Evolutionary conservation across 306 rosid species (phyloP), one percentile per base, ranked within the genome.

Genomic region (Inga leiocalycina): DNA sequence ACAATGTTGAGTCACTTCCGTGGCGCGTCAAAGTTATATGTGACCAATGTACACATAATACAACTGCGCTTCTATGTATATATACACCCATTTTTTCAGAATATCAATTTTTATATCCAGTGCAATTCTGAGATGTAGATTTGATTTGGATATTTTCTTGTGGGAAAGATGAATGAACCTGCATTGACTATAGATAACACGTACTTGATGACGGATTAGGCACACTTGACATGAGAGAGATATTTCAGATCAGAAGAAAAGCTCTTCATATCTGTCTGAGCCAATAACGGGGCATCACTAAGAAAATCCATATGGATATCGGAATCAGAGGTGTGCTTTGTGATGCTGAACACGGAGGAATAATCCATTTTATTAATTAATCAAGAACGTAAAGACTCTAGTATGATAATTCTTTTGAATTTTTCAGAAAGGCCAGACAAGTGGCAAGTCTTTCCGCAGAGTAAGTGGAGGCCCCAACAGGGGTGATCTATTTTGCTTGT

Each of bases 391-490:
- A 7, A 52, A 10, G 51, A 77, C 32, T 85, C 64, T 74, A 46
- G 86, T 72, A 73, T 80, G 16, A 66, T 70, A 44, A 51, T 71
- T 64, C 27, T 71, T 22, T 56, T 73, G 71, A 77, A 62, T 61
- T 72, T 82, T 61, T 66, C 89, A 76, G 14, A 66, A 24, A 49
- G 79, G 59, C 68, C 81, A 64, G 77, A 66, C 71, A 48, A 72
- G 67, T 79, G 22, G 5, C 19, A 3, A 49, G 5, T 13, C 54
- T 49, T 49, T 16, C 12, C 1, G 0, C 9, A 19, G 11, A 56
- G 27, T 82, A 46, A 79, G 86, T 76, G 86, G 82, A 87, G n/a
- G 48, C 81, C 75, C 80, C 16, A 85, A 71, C 79, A 45, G 82
- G 76, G 86, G 49, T 79, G 20, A 76, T 77, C 82, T 62, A 59